phyloP scores from a whole-genome alignment of 176 grass and related monocot genomes.

The Otatea glauca region DNA sequence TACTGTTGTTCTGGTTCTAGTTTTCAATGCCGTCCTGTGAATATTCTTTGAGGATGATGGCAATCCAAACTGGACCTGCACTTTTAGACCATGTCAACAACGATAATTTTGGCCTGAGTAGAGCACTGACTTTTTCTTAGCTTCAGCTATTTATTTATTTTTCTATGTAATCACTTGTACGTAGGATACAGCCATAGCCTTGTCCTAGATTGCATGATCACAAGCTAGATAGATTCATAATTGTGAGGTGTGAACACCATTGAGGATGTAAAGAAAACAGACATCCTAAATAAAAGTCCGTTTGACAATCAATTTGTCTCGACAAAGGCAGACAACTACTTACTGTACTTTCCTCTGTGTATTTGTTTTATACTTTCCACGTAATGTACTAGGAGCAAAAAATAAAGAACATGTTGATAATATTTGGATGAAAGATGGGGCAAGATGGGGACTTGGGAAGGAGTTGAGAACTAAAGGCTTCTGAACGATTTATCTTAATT shows the following conservation, averaged over 20 bases:
- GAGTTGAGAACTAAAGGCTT: neutral
- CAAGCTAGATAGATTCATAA: conserved; percentile 27
- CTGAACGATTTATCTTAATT: neutral
- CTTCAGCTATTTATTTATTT: conserved; percentile 2
- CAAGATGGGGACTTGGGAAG: conserved; percentile 10
- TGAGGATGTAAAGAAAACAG: conserved; percentile 18
- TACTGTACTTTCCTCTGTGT: neutral
- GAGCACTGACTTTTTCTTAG: neutral
- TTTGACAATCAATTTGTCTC: conserved; percentile 28
- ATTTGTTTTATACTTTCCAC: conserved; percentile 14
- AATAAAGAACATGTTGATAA: conserved; percentile 8
- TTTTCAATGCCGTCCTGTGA: conserved; percentile 20
- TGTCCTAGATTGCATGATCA: conserved; percentile 26
- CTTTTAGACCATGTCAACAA: conserved; percentile 26
- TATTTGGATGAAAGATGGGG: conserved; percentile 10
- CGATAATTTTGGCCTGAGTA: neutral
- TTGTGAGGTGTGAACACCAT: conserved; percentile 2
- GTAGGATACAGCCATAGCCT: conserved; percentile 11
- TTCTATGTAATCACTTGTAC: neutral
- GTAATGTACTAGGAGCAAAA: conserved; percentile 2
- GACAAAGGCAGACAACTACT: conserved; percentile 26
- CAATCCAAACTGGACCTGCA: conserved; percentile 15
- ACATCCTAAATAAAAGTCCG: neutral
- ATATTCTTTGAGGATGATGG: conserved; percentile 32
- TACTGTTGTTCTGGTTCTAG: neutral